Conservation (phyloP, 2,329 filamentous ascomycete species). For the Aspergillus ruber region DNA sequence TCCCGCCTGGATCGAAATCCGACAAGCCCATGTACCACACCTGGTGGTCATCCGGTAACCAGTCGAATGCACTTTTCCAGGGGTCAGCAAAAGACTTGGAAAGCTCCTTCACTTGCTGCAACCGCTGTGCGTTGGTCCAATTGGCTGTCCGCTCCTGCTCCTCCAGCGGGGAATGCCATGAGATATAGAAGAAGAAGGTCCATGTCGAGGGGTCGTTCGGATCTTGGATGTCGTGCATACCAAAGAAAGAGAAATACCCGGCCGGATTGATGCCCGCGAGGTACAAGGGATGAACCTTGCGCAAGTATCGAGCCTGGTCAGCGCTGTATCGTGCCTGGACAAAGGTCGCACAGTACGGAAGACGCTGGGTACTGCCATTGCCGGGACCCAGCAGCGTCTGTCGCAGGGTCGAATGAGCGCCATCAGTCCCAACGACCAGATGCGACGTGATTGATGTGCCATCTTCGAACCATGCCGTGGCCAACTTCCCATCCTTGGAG, state of each 20-base stretch:
- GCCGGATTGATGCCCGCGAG: constrained; percentile 39
- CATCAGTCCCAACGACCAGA: constrained; percentile 21
- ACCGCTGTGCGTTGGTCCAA: constrained; percentile 10
- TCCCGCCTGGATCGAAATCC: constrained; percentile 10
- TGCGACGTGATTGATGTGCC: constrained; percentile 11
- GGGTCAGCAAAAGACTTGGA: constrained; percentile 37
- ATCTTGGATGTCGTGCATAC: constrained; percentile 23
- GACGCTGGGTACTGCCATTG: constrained; percentile 25
- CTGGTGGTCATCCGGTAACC: constrained; percentile 13
- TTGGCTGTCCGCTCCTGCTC: constrained; percentile 27
- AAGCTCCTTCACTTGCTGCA: constrained; percentile 34
- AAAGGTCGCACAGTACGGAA: constrained; percentile 43
- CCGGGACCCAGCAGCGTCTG: constrained; percentile 24
- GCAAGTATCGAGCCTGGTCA: constrained; percentile 40
- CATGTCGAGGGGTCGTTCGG: constrained; percentile 21
- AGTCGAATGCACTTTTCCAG: constrained; percentile 31
- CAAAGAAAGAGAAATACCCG: constrained; percentile 42
- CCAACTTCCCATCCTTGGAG: constrained; percentile 8
- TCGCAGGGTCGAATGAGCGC: constrained; percentile 17
- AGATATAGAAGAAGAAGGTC: constrained; percentile 43
- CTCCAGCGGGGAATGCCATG: constrained; percentile 34
- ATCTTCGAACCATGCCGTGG: constrained; percentile 14
- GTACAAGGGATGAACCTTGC: constrained; percentile 41
- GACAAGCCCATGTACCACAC: constrained; percentile 13
- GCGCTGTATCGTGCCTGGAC: constrained; percentile 37